Conservation (phyloP, 1,284 basidiomycete genomes). For the Heterobasidion irregulare region DNA sequence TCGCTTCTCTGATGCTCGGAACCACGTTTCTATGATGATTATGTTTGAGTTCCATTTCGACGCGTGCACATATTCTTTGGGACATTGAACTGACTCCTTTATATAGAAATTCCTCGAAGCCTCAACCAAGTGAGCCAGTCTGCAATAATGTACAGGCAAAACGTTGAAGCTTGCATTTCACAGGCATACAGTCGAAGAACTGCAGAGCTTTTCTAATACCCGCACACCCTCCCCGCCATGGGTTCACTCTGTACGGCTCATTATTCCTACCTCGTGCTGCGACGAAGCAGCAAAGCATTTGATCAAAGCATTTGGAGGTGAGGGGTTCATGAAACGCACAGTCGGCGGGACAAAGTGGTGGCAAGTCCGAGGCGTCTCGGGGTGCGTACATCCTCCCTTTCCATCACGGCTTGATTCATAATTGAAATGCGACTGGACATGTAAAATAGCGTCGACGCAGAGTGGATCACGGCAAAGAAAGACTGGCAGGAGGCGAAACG, state of each 20-base stretch:
- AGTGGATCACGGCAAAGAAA: slow-evolving; percentile 83
- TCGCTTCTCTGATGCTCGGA: too few relatives aligned
- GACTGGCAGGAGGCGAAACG: slow-evolving; percentile 60
- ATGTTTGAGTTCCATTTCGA: too few relatives aligned
- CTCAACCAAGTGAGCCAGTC: slow-evolving; percentile 26
- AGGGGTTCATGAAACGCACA: slow-evolving; percentile 62
- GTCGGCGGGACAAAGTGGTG: slow-evolving; percentile 95
- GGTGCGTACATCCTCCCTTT: slow-evolving; percentile 31
- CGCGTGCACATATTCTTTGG: too few relatives aligned
- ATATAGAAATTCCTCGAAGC: slow-evolving; percentile 39
- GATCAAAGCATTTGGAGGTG: slow-evolving; percentile 79
- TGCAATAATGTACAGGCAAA: background rate
- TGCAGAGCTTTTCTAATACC: slow-evolving; percentile 82
- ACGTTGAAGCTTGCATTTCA: background rate
- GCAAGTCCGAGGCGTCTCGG: slow-evolving; percentile 80
- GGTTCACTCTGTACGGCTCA: slow-evolving; percentile 71
- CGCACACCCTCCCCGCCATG: slow-evolving; percentile 85
- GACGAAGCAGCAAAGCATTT: slow-evolving; percentile 73
- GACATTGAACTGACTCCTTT: background rate
- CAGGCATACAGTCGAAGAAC: slow-evolving; percentile 76
- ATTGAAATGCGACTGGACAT: background rate
- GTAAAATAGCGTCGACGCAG: slow-evolving; percentile 61
- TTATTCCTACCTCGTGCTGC: slow-evolving; percentile 71
- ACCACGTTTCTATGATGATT: too few relatives aligned
- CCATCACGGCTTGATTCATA: background rate